These are phyloP conservation scores for Sporothrix dimorphospora DNA, from an alignment of 2,329 filamentous ascomycete genomes.

Conservation along the genomic window DNA sequence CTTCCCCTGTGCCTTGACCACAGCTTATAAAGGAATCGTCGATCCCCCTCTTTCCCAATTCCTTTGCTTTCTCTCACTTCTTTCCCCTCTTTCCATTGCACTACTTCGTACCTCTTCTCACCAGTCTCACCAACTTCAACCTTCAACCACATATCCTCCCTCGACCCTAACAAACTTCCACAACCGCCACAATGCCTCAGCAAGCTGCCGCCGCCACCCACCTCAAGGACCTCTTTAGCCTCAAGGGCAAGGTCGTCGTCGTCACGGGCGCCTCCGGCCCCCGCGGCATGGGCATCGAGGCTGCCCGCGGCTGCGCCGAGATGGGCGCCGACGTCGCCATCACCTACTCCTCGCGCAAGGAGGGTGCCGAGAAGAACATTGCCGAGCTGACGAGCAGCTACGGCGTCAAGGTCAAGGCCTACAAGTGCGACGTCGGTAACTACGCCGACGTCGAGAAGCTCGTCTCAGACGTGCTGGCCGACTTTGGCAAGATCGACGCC, in stretches of 20 bases:
- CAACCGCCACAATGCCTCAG: conserved; percentile 53
- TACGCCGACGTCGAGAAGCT: conserved; percentile 55
- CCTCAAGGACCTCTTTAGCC: conserved; percentile 69
- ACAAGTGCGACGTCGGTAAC: conserved; percentile 63
- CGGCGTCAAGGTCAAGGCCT: conserved; percentile 67
- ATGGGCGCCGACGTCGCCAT: conserved; percentile 71
- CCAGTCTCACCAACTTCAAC: neutral
- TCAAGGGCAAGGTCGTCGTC: conserved; percentile 73
- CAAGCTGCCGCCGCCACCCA: conserved; percentile 58
- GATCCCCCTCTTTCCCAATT: conserved; percentile 12
- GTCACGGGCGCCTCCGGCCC: conserved; percentile 71
- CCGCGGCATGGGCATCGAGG: conserved; percentile 70
- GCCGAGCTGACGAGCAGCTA: conserved; percentile 66
- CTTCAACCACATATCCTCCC: neutral
- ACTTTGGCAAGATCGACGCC: conserved; percentile 75
- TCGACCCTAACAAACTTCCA: neutral
- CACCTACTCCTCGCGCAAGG: conserved; percentile 72
- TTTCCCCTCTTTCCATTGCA: neutral
- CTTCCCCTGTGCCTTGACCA: neutral
- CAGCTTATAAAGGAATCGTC: conserved; percentile 15
- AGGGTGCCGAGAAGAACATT: conserved; percentile 68
- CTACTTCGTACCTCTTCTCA: neutral
- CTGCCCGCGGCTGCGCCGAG: conserved; percentile 71
- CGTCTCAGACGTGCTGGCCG: conserved; percentile 58
- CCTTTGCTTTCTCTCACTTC: neutral